Percentiles rank a stretch among this genome's conserved stretches.
These are phyloP conservation scores for Wolfiporia cocos DNA, from an alignment of 1,284 basidiomycete genomes.

Conservation along the genomic window DNA sequence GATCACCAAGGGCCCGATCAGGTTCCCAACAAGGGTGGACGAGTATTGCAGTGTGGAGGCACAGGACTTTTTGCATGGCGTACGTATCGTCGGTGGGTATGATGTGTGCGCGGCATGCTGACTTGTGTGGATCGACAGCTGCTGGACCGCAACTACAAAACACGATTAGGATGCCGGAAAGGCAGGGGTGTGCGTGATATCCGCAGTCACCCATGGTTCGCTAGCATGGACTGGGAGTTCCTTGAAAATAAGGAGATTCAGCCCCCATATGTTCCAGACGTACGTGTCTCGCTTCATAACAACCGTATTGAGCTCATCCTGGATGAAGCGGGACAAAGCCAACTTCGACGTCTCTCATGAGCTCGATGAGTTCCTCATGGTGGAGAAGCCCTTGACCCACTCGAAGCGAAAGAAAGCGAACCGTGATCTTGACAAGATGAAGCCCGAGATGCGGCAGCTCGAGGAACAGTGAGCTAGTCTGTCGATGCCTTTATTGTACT, in stretches of 20 bases:
- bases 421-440: conserved; percentile 79
- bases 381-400: conserved; percentile 94
- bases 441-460: conserved; percentile 85
- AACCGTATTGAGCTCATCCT: conserved; percentile 8
- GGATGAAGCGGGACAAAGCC: conserved; percentile 86
- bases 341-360: conserved; percentile 98
- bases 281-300: conserved; percentile 34
- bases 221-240: conserved; percentile 73
- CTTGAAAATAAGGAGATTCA: conserved; percentile 71
- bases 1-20: conserved; percentile 65
- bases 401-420: conserved; percentile 86
- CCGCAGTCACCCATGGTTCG: conserved; percentile 84
- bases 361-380: conserved; percentile 92
- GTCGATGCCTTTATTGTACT: neutral
- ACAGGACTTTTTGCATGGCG: conserved; percentile 35
- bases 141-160: conserved; percentile 77
- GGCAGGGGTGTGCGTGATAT: conserved; percentile 71
- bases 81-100: conserved; percentile 31
- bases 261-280: conserved; percentile 90
- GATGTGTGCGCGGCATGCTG: conserved; percentile 10
- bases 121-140: conserved; percentile 45
- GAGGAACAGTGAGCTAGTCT: conserved; percentile 78
- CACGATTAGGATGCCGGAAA: conserved; percentile 77
- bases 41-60: conserved; percentile 33
- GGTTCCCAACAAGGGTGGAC: conserved; percentile 52